phyloP scores from a whole-genome alignment of 176 grass and related monocot genomes.

The Triticum dicoccoides region DNA sequence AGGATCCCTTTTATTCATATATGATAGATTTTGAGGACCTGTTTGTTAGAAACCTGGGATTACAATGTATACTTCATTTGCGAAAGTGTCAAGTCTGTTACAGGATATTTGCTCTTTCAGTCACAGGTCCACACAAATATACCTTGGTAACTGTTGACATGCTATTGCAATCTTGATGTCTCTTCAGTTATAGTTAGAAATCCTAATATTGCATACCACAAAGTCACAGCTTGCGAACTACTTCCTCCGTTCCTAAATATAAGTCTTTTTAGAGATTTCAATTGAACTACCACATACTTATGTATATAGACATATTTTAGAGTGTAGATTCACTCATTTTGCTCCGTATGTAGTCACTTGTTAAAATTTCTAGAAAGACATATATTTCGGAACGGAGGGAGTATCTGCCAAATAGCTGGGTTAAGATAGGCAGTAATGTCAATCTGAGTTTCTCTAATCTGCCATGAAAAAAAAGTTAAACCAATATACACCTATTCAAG shows the following conservation, averaged over 20 bases:
- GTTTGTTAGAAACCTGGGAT: neutral
- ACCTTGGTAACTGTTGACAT: neutral
- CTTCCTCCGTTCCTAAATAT: too few relatives aligned
- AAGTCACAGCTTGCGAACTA: neutral
- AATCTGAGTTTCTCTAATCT: neutral
- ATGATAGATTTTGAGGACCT: neutral
- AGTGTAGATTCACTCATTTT: too few relatives aligned
- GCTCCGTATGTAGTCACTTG: too few relatives aligned
- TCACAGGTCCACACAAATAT: neutral
- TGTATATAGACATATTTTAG: too few relatives aligned
- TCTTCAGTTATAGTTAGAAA: neutral
- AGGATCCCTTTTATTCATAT: neutral
- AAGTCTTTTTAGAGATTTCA: too few relatives aligned
- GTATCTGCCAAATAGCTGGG: neutral
- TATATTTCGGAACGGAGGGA: too few relatives aligned
- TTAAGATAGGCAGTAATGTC: neutral
- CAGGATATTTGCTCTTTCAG: neutral
- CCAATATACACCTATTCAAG: neutral
- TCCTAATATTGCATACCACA: neutral
- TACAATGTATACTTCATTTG: neutral
- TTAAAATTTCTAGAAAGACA: too few relatives aligned
- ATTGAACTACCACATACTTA: too few relatives aligned
- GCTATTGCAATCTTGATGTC: neutral
- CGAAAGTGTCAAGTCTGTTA: neutral
- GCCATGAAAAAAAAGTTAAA: neutral